Percentiles rank a stretch among this genome's conserved stretches.
Conservation (phyloP, 2,329 filamentous ascomycete species). For the Plectosphaerella cucumerina region DNA sequence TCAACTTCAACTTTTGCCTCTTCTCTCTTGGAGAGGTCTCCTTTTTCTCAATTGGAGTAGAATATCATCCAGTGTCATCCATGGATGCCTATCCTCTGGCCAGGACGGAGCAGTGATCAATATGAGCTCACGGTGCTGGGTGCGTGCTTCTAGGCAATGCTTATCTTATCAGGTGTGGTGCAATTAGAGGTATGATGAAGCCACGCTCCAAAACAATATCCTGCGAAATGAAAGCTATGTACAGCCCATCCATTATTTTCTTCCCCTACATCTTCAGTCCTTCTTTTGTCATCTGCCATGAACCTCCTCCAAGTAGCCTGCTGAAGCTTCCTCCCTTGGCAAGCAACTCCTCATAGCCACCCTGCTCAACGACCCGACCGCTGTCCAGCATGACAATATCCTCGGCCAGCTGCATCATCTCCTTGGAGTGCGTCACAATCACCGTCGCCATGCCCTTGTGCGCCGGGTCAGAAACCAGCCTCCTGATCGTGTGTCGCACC, state of each 20-base stretch:
- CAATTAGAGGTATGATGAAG: too few species aligned
- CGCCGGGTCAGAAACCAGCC: slow-evolving; percentile 36
- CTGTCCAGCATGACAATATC: slow-evolving; percentile 69
- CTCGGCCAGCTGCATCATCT: slow-evolving; percentile 84
- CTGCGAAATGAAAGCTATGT: neutral
- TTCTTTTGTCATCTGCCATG: neutral
- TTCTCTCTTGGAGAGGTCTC: too few species aligned
- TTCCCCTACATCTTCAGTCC: neutral
- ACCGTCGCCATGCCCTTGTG: slow-evolving; percentile 60
- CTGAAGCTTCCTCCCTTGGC: slow-evolving; percentile 39
- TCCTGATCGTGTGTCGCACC: slow-evolving; percentile 58
- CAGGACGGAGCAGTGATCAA: too few species aligned
- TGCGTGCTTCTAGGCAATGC: too few species aligned
- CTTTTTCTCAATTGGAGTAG: too few species aligned
- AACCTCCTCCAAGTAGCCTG: slow-evolving; percentile 36
- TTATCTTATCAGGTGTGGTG: too few species aligned
- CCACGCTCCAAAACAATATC: too few species aligned
- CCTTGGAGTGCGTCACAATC: slow-evolving; percentile 73
- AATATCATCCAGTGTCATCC: too few species aligned
- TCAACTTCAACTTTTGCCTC: too few species aligned
- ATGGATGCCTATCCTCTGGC: too few species aligned
- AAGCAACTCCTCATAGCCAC: slow-evolving; percentile 59
- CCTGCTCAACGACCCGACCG: slow-evolving; percentile 61
- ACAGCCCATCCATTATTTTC: neutral
- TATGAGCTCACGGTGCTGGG: too few species aligned